Evolutionary conservation across 1,284 basidiomycete genomes (phyloP).

Genomic region (Peniophora sp.): DNA sequence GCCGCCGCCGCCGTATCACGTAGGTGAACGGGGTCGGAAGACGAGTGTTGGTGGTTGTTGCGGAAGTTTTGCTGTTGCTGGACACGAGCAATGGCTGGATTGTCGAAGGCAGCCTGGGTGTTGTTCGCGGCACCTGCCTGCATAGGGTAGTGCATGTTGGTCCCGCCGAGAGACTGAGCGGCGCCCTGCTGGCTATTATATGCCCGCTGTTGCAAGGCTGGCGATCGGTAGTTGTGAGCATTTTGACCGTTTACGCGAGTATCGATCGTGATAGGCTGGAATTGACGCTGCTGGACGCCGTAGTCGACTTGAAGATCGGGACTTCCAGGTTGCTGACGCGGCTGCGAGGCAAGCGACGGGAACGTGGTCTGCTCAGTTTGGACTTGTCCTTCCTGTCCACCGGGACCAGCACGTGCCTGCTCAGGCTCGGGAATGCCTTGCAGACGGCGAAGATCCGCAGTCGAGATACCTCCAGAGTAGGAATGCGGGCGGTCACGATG

Average conservation of each 20-base stretch:
- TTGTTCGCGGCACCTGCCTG: constrained; percentile 38
- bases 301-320: constrained; percentile 51
- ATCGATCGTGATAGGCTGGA: constrained; percentile 25
- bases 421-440: constrained; percentile 42
- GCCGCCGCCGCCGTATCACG: constrained; percentile 62
- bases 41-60: constrained; percentile 66
- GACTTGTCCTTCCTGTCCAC: constrained; percentile 22
- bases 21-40: constrained; percentile 66
- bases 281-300: constrained; percentile 46
- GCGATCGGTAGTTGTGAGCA: constrained; percentile 50
- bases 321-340: constrained; percentile 33
- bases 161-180: not conserved
- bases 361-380: constrained; percentile 48
- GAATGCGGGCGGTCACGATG: constrained; percentile 70
- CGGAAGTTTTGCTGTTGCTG: constrained; percentile 70
- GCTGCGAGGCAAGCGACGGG: constrained; percentile 48
- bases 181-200: constrained; percentile 34
- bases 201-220: constrained; percentile 28
- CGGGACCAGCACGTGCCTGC: constrained; percentile 8
- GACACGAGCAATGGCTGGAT: constrained; percentile 59
- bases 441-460: constrained; percentile 62
- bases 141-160: not conserved
- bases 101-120: constrained; percentile 58
- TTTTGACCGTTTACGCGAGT: constrained; percentile 27
- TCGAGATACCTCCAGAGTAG: constrained; percentile 67